These are phyloP conservation scores for Pseudomonodictys pantanalensis DNA, from an alignment of 495 filamentous ascomycete species.

Conservation along the genomic window DNA sequence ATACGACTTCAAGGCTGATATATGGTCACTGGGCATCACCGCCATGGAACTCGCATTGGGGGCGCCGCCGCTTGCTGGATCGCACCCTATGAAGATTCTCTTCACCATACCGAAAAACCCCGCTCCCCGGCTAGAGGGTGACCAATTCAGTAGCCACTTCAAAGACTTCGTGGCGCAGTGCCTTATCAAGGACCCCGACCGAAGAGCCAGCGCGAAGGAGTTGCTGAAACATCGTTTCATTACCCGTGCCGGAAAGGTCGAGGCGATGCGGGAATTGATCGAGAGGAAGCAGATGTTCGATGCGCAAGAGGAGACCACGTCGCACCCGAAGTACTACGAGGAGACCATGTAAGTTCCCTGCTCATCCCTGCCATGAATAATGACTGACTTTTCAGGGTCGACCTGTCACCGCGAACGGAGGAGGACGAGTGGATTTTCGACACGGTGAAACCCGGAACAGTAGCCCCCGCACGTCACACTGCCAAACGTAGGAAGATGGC, in stretches of 20 bases:
- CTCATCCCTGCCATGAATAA: not conserved
- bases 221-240: slow-evolving; percentile 90
- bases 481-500: slow-evolving; percentile 51
- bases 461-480: slow-evolving; percentile 38
- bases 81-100: slow-evolving; percentile 98
- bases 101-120: slow-evolving; percentile 93
- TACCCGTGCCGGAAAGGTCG: slow-evolving; percentile 75
- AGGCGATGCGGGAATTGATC: slow-evolving; percentile 82
- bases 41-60: slow-evolving; percentile 91
- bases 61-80: slow-evolving; percentile 85
- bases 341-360: slow-evolving; percentile 65
- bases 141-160: slow-evolving; percentile 80
- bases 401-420: slow-evolving; percentile 64
- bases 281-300: slow-evolving; percentile 79
- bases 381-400: slow-evolving; percentile 46
- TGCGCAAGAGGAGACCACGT: slow-evolving; percentile 55
- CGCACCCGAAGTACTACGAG: slow-evolving; percentile 77
- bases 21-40: slow-evolving; percentile 96
- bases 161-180: slow-evolving; percentile 91
- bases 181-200: slow-evolving; percentile 83
- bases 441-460: slow-evolving; percentile 64
- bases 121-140: slow-evolving; percentile 79
- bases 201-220: slow-evolving; percentile 79
- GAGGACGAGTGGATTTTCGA: slow-evolving; percentile 98
- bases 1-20: slow-evolving; percentile 96